Evolutionary conservation across 148 eudicot species (phyloP).

Genomic region (Drosera capensis): DNA sequence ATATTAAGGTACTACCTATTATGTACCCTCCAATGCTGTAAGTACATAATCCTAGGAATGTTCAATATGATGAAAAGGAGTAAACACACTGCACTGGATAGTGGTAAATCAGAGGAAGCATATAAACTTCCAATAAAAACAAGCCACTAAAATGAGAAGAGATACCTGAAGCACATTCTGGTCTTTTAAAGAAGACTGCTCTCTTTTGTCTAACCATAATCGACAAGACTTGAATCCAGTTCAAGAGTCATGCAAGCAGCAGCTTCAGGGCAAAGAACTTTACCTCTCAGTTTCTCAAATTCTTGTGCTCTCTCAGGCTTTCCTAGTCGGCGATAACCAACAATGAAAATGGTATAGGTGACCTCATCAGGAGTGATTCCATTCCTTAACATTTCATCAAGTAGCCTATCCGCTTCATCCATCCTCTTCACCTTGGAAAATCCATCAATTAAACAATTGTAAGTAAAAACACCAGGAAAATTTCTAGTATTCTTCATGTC

Average conservation of each 20-base stretch:
- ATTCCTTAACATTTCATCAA: constrained; percentile 24
- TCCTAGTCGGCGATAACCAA: constrained; percentile 18
- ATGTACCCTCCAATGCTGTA: too few relatives aligned
- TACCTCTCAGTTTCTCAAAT: constrained; percentile 18
- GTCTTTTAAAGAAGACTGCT: too few relatives aligned
- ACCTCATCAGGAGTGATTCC: constrained; percentile 15
- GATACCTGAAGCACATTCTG: too few relatives aligned
- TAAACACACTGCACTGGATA: too few relatives aligned
- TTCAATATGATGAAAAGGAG: too few relatives aligned
- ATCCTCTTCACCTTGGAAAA: constrained; percentile 19
- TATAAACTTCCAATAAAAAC: too few relatives aligned
- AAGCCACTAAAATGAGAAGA: too few relatives aligned
- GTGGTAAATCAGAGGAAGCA: too few relatives aligned
- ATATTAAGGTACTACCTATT: too few relatives aligned
- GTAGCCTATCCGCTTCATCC: constrained; percentile 19
- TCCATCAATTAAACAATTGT: constrained; percentile 36
- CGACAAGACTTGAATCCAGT: constrained; percentile 12
- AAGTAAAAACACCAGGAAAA: constrained; percentile 32
- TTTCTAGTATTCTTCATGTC: constrained; percentile 20
- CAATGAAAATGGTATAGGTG: constrained; percentile 22
- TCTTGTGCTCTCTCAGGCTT: constrained; percentile 15
- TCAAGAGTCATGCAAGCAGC: constrained; percentile 6
- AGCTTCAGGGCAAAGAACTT: constrained; percentile 15
- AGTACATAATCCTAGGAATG: too few relatives aligned
- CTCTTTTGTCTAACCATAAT: constrained; percentile 7